Evolutionary conservation across 176 grass and related monocot genomes (phyloP).

Genomic region (Ensete ventricosum): DNA sequence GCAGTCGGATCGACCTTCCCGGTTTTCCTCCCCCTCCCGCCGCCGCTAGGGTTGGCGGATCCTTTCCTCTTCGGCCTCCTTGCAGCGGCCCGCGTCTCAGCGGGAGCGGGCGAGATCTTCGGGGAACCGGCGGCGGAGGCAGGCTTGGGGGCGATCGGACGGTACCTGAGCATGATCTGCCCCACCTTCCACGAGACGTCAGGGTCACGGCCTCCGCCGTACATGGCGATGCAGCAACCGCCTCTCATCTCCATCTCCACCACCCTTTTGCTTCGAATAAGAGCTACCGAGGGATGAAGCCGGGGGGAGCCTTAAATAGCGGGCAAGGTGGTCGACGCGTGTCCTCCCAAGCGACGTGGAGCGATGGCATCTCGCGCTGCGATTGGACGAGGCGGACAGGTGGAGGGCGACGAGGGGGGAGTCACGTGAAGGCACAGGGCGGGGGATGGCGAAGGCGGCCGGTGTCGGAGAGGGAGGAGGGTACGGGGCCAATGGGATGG

Average conservation of each 20-base stretch:
- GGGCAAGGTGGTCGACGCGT: neutral
- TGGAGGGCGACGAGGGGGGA: neutral
- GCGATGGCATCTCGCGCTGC: neutral
- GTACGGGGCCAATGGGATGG: neutral
- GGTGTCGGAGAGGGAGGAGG: neutral
- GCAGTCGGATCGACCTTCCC: neutral
- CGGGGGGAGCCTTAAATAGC: neutral
- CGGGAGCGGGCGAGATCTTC: neutral
- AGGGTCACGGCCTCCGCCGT: slow-evolving; percentile 25
- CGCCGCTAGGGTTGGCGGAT: neutral
- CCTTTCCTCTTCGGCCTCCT: neutral
- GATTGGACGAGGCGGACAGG: neutral
- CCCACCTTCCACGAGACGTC: slow-evolving; percentile 43
- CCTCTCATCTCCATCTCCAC: neutral
- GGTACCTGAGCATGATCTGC: slow-evolving; percentile 60
- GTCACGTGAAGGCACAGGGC: neutral
- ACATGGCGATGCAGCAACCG: slow-evolving; percentile 27
- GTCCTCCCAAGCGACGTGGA: neutral
- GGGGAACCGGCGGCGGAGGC: slow-evolving; percentile 9
- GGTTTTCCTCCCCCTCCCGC: neutral
- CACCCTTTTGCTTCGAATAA: too few species aligned
- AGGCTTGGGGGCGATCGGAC: slow-evolving; percentile 86
- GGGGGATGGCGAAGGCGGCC: neutral
- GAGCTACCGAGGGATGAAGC: neutral
- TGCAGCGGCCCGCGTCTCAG: neutral